These are phyloP conservation scores for Colletotrichum filicis DNA, from an alignment of 2,329 filamentous ascomycete species.

Conservation along the genomic window DNA sequence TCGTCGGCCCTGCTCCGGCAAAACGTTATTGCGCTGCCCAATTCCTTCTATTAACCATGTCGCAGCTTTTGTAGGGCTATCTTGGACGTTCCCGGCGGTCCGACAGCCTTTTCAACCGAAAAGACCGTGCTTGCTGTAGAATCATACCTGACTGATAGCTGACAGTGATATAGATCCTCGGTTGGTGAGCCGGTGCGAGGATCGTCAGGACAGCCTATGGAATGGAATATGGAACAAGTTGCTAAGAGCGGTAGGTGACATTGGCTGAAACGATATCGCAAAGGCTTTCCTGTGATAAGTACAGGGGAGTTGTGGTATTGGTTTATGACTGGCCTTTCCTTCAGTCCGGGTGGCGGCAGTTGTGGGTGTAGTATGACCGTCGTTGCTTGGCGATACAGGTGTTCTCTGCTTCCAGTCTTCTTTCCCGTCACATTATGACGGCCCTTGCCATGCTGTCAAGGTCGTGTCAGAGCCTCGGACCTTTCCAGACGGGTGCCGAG, in stretches of 20 bases:
- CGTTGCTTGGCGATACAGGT: conserved; percentile 25
- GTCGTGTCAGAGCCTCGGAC: conserved; percentile 18
- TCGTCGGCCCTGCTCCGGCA: background rate
- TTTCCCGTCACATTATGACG: conserved; percentile 20
- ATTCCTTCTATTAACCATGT: background rate
- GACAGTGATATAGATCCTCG: conserved; percentile 31
- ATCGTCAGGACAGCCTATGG: conserved; percentile 16
- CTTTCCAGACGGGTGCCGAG: conserved; percentile 5
- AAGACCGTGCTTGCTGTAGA: conserved; percentile 10
- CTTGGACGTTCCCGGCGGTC: background rate
- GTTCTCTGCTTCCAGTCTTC: background rate
- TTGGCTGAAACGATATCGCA: conserved; percentile 6
- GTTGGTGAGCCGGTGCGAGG: conserved; percentile 25
- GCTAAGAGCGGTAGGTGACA: conserved; percentile 30
- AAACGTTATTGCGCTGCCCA: background rate
- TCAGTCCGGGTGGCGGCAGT: conserved; percentile 27
- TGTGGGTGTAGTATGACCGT: conserved; percentile 19
- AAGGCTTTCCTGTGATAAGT: conserved; percentile 11
- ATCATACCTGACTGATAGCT: conserved; percentile 23
- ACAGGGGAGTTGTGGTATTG: conserved; percentile 12
- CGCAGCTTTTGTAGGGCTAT: background rate
- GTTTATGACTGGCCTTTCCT: background rate
- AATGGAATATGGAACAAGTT: background rate
- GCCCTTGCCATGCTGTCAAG: background rate
- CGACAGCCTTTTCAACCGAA: background rate